These are phyloP conservation scores for Monosporascus cannonballus DNA, from an alignment of 2,329 filamentous ascomycete species.

Conservation along the genomic window DNA sequence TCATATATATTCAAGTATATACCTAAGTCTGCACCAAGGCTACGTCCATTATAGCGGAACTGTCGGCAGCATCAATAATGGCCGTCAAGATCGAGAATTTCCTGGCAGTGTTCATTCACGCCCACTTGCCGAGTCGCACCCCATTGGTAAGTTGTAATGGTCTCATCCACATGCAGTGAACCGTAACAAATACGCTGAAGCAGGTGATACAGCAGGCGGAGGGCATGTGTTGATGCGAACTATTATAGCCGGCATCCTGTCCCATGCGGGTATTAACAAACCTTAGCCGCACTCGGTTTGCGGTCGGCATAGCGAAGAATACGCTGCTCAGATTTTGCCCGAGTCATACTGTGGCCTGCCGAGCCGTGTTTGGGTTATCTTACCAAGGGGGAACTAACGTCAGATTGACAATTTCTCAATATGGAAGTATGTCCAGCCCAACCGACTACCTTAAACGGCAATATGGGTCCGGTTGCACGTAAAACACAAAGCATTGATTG, in stretches of 20 bases:
- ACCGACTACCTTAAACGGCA: too few relatives aligned
- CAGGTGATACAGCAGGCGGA: neutral
- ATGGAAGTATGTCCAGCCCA: too few relatives aligned
- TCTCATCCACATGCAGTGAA: neutral
- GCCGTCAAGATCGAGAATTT: neutral
- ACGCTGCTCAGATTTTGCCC: neutral
- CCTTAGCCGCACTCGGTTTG: neutral
- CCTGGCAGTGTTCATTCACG: neutral
- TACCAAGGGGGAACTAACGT: too few relatives aligned
- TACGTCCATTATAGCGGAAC: neutral
- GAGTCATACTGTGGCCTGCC: neutral
- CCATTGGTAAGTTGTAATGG: neutral
- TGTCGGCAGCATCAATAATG: neutral
- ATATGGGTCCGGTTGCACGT: too few relatives aligned
- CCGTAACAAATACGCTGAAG: neutral
- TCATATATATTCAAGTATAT: neutral
- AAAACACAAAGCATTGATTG: too few relatives aligned
- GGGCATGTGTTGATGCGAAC: neutral
- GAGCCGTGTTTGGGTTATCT: neutral
- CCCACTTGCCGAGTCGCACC: neutral
- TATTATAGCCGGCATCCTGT: neutral
- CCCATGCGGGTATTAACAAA: neutral
- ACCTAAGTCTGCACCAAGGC: neutral
- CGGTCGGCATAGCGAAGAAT: neutral
- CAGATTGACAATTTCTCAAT: too few relatives aligned